Evolutionary conservation across 2,329 filamentous ascomycete genomes (phyloP), one percentile per base, ranked within the genome.

Genomic region (Ophiosphaerella korrae): DNA sequence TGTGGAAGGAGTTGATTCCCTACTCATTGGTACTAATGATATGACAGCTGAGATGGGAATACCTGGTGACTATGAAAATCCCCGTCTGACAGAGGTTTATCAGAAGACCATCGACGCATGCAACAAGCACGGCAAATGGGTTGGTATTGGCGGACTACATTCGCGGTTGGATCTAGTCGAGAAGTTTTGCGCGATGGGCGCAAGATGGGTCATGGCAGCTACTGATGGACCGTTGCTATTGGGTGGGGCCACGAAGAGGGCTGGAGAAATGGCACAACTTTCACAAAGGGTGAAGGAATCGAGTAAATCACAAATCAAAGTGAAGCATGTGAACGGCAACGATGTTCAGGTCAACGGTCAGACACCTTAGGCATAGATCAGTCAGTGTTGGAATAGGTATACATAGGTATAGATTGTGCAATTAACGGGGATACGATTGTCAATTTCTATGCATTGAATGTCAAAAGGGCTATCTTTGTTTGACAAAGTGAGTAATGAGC

Each of bases 11-110:
- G 77, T 79, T 3, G 77, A 80, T 50, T 72, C 64, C 1, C 58
- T 80, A 0, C 61, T 80, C 2, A 72, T 79, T 16, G 77, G 78
- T 5, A 74, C 76, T 1, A 79, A 79, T 42, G 78, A 79, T 48
- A 58, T 79, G 42, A 74, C 66, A 16, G 71, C 74, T 1, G 77
- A 79, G 36, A 68, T 79, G 63, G 77, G 76, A 0, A 77, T 76
- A 26, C 74, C 74, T 0, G 75, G 75, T 2, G 59, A 75, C 37
- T 77, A 73, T 46, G 74, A 77, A 32, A 71, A 74, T 53, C 57
- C 67, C 1, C 34, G 56, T 5, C 35, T 55, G 38, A 52, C 45
- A 4, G 51, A 55, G 14, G 7, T 71, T 0, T 66, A 74, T 6
- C 55, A 69, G 34, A 74, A 72, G 48, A 71, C 69, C 3, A 72